phyloP scores from a whole-genome alignment of 2,329 filamentous ascomycete genomes.

The Alternaria burnsii region DNA sequence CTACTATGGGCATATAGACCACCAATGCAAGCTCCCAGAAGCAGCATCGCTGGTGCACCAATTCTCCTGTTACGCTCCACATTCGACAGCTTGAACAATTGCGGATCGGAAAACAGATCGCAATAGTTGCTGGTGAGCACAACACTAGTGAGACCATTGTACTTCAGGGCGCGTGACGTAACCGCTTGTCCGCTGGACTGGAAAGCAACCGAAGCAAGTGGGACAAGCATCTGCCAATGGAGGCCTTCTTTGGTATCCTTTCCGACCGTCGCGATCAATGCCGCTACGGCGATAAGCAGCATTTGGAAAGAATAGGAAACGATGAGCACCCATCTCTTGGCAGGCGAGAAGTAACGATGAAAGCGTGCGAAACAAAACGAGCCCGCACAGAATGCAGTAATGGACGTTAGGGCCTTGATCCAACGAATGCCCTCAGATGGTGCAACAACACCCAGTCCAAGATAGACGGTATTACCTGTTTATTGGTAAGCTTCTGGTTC shows the following conservation, averaged over 20 bases:
- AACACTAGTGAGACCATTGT: conserved; percentile 76
- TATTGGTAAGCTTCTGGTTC: conserved; percentile 22
- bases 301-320: conserved; percentile 53
- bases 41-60: conserved; percentile 60
- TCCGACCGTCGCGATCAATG: conserved; percentile 56
- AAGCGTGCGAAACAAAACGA: conserved; percentile 75
- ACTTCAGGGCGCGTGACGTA: conserved; percentile 73
- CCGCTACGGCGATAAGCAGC: conserved; percentile 52
- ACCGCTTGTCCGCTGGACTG: conserved; percentile 82
- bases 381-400: conserved; percentile 74
- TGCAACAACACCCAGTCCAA: conserved; percentile 75
- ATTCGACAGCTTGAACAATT: conserved; percentile 58
- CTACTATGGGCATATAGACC: conserved; percentile 63
- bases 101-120: conserved; percentile 75
- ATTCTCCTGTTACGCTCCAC: conserved; percentile 63
- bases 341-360: conserved; percentile 69
- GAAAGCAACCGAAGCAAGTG: conserved; percentile 75
- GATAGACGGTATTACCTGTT: conserved; percentile 76
- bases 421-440: conserved; percentile 64
- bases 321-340: conserved; percentile 70
- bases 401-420: conserved; percentile 76
- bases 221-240: conserved; percentile 65
- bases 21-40: conserved; percentile 63
- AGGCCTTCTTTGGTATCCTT: conserved; percentile 51
- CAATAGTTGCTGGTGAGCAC: conserved; percentile 85